These are phyloP conservation scores for Galerina sulciceps DNA, from an alignment of 768 basidiomycete species.

Conservation along the genomic window DNA sequence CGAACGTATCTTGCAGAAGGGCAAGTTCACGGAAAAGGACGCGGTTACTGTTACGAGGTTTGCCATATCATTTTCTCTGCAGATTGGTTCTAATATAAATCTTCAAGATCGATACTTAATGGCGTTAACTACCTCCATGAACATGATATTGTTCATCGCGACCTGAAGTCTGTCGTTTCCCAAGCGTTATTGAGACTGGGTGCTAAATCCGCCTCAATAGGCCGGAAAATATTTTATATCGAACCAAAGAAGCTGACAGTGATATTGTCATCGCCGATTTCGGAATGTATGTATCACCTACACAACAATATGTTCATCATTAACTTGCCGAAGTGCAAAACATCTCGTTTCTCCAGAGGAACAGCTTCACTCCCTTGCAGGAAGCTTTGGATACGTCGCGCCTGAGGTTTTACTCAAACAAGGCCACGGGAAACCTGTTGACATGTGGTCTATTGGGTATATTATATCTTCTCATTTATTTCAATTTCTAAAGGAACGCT, in stretches of 20 bases:
- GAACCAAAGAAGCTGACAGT: conserved; percentile 74
- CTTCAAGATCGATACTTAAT: conserved; percentile 71
- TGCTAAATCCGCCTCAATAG: conserved; percentile 36
- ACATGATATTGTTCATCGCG: conserved; percentile 94
- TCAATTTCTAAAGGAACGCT: neutral
- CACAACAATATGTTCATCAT: neutral
- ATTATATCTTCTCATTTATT: conserved; percentile 23
- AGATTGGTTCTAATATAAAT: conserved; percentile 1
- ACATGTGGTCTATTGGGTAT: conserved; percentile 92
- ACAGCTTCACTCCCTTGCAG: conserved; percentile 72
- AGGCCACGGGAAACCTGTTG: conserved; percentile 93
- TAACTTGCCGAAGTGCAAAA: conserved; percentile 62
- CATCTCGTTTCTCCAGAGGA: conserved; percentile 76
- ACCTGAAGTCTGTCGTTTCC: conserved; percentile 72
- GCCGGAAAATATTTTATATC: conserved; percentile 96
- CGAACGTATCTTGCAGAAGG: conserved; percentile 79
- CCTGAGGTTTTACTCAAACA: conserved; percentile 82
- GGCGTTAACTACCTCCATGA: conserved; percentile 91
- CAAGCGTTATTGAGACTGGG: neutral
- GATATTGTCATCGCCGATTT: conserved; percentile 96
- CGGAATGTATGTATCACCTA: conserved; percentile 71
- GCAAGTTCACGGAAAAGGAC: conserved; percentile 94
- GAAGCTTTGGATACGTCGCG: conserved; percentile 89
- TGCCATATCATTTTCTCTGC: conserved; percentile 26
- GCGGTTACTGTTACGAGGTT: conserved; percentile 79